phyloP scores from a whole-genome alignment of 1,284 basidiomycete species.

The Sporisorium graminicola region DNA sequence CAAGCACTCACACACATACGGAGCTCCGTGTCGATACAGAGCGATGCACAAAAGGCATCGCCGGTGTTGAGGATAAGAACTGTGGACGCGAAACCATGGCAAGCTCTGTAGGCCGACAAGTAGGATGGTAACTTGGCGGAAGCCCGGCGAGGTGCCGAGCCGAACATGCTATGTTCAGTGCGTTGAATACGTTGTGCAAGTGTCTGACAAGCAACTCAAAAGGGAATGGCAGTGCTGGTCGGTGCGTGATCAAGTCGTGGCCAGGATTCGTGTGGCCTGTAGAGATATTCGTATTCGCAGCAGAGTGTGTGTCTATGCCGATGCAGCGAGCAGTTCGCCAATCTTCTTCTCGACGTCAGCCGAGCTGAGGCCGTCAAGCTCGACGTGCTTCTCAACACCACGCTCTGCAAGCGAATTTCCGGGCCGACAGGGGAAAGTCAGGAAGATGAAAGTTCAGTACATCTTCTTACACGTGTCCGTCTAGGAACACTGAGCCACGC shows the following conservation, averaged over 20 bases:
- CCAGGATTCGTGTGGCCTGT: neutral
- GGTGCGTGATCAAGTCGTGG: neutral
- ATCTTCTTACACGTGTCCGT: neutral
- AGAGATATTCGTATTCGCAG: neutral
- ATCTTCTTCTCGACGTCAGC: conserved; percentile 66
- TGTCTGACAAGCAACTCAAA: neutral
- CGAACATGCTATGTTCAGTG: no score
- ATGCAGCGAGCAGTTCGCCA: conserved; percentile 55
- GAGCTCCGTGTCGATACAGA: neutral
- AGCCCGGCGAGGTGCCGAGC: no score
- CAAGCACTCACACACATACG: neutral
- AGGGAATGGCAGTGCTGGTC: neutral
- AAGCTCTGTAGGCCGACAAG: neutral
- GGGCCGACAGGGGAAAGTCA: neutral
- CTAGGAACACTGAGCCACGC: neutral
- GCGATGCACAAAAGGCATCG: neutral
- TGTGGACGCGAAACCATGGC: neutral
- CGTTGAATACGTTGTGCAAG: no score
- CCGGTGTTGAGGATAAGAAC: neutral
- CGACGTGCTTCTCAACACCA: conserved; percentile 64
- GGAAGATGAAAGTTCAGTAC: neutral
- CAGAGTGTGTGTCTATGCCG: conserved; percentile 16
- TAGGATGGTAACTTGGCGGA: no score
- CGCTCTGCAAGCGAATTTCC: no score
- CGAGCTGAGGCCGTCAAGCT: conserved; percentile 64